phyloP scores from a whole-genome alignment of 768 basidiomycete species.

The Leccinum olivaceopallidum region DNA sequence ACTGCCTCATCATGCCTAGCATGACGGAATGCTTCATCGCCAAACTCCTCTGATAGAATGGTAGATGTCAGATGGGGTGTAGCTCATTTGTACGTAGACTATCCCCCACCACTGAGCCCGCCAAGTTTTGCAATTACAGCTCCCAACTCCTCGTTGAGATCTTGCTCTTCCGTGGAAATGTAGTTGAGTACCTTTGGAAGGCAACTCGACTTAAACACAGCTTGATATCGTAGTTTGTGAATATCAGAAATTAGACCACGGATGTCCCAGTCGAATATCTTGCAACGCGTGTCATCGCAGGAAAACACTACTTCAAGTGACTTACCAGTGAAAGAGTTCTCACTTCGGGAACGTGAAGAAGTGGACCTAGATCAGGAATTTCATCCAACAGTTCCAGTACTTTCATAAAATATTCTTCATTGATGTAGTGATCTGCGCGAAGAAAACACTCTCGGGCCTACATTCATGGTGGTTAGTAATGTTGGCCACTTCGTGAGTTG shows the following conservation, averaged over 20 bases:
- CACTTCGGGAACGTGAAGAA: not conserved
- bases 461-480: not conserved
- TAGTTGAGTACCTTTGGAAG: not conserved
- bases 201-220: constrained; percentile 2
- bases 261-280: not conserved
- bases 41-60: constrained; percentile 11
- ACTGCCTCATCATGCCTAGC: constrained; percentile 4
- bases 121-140: constrained; percentile 5
- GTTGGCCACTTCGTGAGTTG: not conserved
- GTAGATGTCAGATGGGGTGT: not conserved
- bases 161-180: not conserved
- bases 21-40: constrained; percentile 6
- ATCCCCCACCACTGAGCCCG: constrained; percentile 15
- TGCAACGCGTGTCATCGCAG: not conserved
- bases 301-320: not conserved
- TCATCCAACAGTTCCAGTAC: not conserved
- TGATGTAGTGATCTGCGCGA: not conserved
- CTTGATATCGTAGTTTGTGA: constrained; percentile 11
- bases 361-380: not conserved
- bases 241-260: not conserved
- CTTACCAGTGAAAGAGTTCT: not conserved
- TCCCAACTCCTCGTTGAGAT: constrained; percentile 12
- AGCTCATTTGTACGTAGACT: not conserved
- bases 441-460: not conserved
- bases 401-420: not conserved